Percentiles rank a stretch among this genome's conserved stretches.
phyloP scores from a whole-genome alignment of 768 basidiomycete species.

The Pholiota conissans region DNA sequence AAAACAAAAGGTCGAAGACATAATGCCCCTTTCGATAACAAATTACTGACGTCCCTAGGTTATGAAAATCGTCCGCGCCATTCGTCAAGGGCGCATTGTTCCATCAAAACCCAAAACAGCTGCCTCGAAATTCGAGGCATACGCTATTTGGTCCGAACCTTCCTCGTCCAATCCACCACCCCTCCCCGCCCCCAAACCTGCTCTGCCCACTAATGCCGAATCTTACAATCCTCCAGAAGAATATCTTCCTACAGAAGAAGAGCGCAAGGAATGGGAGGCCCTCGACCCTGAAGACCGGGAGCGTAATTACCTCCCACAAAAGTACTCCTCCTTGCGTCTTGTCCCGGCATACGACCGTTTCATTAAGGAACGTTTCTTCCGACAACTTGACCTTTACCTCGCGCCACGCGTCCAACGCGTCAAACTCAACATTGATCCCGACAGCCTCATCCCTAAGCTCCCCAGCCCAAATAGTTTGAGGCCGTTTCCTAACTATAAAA shows the following conservation, averaged over 20 bases:
- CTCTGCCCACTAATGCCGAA: constrained; percentile 90
- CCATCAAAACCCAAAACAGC: constrained; percentile 85
- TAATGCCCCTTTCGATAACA: not conserved
- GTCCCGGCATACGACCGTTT: constrained; percentile 92
- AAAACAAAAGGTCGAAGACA: constrained; percentile 82
- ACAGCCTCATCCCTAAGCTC: constrained; percentile 89
- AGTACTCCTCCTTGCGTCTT: constrained; percentile 79
- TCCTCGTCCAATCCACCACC: constrained; percentile 80
- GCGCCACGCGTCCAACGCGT: constrained; percentile 88
- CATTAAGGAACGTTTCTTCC: constrained; percentile 90
- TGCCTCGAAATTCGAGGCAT: constrained; percentile 63
- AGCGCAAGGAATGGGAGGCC: constrained; percentile 80
- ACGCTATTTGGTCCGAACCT: constrained; percentile 86
- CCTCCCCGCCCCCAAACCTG: constrained; percentile 88
- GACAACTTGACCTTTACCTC: constrained; percentile 94
- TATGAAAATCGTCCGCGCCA: constrained; percentile 99
- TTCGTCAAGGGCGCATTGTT: constrained; percentile 91
- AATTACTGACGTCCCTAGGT: constrained; percentile 53
- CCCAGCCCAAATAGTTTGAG: constrained; percentile 89
- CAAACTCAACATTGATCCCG: constrained; percentile 90
- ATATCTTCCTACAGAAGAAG: constrained; percentile 85
- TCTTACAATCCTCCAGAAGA: constrained; percentile 99
- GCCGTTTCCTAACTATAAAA: constrained; percentile 90
- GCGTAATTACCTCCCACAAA: constrained; percentile 85
- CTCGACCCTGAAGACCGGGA: constrained; percentile 88